Conservation (phyloP, 345 rosid genomes). For the Bretschneidera sinensis region DNA sequence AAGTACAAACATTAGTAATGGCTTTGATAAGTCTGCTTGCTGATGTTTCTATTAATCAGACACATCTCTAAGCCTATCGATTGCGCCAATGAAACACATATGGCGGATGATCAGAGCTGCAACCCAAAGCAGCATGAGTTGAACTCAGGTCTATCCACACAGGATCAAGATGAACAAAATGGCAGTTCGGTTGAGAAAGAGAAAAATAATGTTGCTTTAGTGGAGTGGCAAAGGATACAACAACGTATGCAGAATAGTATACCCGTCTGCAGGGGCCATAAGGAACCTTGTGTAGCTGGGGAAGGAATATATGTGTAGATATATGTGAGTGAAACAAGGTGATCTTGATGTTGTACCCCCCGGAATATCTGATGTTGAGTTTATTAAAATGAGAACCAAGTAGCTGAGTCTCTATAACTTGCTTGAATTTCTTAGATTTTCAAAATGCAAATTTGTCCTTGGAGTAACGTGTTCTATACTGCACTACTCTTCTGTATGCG, state of each 20-base stretch:
- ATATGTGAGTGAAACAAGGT: no score
- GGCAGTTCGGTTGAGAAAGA: slow-evolving; percentile 25
- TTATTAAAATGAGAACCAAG: no score
- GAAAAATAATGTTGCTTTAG: slow-evolving; percentile 48
- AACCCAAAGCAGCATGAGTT: slow-evolving; percentile 12
- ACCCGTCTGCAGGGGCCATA: slow-evolving; percentile 90
- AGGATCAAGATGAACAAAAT: slow-evolving; percentile 28
- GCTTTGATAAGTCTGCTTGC: slow-evolving; percentile 17
- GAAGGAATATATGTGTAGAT: slow-evolving; percentile 82
- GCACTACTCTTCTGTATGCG: background rate
- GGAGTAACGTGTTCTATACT: no score
- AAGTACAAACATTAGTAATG: slow-evolving; percentile 24
- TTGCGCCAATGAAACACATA: slow-evolving; percentile 11
- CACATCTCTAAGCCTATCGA: slow-evolving; percentile 15
- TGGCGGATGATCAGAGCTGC: slow-evolving; percentile 18
- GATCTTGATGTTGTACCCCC: slow-evolving; percentile 78
- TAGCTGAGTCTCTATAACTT: no score
- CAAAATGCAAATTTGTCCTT: no score
- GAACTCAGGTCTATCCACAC: slow-evolving; percentile 26
- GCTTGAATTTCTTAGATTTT: no score
- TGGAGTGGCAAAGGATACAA: slow-evolving; percentile 86
- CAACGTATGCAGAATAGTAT: slow-evolving; percentile 73
- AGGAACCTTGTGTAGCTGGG: slow-evolving; percentile 77
- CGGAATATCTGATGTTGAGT: background rate
- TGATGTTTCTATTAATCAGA: slow-evolving; percentile 20